Conservation (phyloP, 805 yeast species). For the Ogataea thermomethanolica region DNA sequence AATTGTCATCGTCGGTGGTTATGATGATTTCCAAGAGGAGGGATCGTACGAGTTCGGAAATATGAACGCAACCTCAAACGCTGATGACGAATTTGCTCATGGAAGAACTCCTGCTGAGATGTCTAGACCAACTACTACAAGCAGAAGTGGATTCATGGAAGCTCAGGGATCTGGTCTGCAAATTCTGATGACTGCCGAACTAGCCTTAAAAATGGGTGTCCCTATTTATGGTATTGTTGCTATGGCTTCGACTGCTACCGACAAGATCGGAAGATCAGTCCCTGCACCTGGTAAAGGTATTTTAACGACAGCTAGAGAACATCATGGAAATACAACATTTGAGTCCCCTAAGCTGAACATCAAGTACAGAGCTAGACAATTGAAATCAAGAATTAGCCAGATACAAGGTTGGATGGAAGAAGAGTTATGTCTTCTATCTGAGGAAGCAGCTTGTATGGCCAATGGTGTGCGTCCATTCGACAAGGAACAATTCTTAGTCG, state of each 20-base stretch:
- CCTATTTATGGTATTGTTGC: slow-evolving; percentile 97
- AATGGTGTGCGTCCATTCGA: slow-evolving; percentile 48
- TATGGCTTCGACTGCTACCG: slow-evolving; percentile 93
- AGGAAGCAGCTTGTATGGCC: slow-evolving; percentile 59
- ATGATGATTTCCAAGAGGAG: slow-evolving; percentile 99
- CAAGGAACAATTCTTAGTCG: slow-evolving; percentile 56
- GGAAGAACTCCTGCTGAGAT: slow-evolving; percentile 98
- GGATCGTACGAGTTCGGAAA: slow-evolving; percentile 97
- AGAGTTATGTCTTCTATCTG: slow-evolving; percentile 67
- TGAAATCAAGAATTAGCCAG: slow-evolving; percentile 72
- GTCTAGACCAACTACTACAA: slow-evolving; percentile 97
- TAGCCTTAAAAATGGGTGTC: slow-evolving; percentile 97
- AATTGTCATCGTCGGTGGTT: slow-evolving; percentile 97
- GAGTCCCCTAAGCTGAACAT: slow-evolving; percentile 80
- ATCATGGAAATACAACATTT: slow-evolving; percentile 74
- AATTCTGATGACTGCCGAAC: slow-evolving; percentile 89
- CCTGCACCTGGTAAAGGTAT: slow-evolving; percentile 99
- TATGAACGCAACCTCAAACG: slow-evolving; percentile 97
- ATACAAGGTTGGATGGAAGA: slow-evolving; percentile 80
- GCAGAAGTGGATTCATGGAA: slow-evolving; percentile 98
- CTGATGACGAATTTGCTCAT: slow-evolving; percentile 80
- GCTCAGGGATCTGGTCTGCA: slow-evolving; percentile 99
- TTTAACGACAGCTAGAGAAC: slow-evolving; percentile 95
- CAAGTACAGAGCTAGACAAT: slow-evolving; percentile 90
- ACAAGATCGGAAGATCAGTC: slow-evolving; percentile 97